phyloP scores from a whole-genome alignment of 1,139 yeast species.

The Yamadazyma atmosphaerica region DNA sequence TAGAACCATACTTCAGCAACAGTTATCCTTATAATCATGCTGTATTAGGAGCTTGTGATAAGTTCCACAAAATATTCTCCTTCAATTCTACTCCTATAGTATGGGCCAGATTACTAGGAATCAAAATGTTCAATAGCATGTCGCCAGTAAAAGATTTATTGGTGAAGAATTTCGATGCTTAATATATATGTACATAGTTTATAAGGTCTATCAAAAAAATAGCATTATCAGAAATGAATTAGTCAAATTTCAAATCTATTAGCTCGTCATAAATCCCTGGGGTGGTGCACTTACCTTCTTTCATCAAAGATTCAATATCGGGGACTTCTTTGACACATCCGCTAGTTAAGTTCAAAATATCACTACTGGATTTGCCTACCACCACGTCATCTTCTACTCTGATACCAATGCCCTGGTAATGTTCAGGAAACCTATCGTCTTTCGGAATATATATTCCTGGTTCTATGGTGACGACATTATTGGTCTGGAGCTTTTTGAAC shows the following conservation, averaged over 20 bases:
- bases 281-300: conserved; percentile 51
- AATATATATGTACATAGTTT: not conserved
- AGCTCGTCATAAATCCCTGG: conserved; percentile 52
- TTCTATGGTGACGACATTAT: conserved; percentile 87
- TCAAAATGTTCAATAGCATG: conserved; percentile 63
- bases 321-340: conserved; percentile 83
- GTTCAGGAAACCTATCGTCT: conserved; percentile 67
- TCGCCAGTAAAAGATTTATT: conserved; percentile 59
- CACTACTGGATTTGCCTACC: conserved; percentile 59
- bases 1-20: conserved; percentile 83
- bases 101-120: conserved; percentile 71
- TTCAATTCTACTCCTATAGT: conserved; percentile 76
- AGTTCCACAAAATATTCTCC: conserved; percentile 83
- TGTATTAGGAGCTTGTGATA: conserved; percentile 86
- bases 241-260: conserved; percentile 36
- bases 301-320: conserved; percentile 71
- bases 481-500: conserved; percentile 48
- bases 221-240: conserved; percentile 17
- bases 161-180: conserved; percentile 24
- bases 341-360: conserved; percentile 61
- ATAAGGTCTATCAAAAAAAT: not conserved
- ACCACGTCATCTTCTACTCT: conserved; percentile 93
- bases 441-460: conserved; percentile 92
- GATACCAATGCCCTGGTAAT: conserved; percentile 86
- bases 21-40: conserved; percentile 80